phyloP scores from a whole-genome alignment of 2,329 filamentous ascomycete species.

The Metarhizium sp. region DNA sequence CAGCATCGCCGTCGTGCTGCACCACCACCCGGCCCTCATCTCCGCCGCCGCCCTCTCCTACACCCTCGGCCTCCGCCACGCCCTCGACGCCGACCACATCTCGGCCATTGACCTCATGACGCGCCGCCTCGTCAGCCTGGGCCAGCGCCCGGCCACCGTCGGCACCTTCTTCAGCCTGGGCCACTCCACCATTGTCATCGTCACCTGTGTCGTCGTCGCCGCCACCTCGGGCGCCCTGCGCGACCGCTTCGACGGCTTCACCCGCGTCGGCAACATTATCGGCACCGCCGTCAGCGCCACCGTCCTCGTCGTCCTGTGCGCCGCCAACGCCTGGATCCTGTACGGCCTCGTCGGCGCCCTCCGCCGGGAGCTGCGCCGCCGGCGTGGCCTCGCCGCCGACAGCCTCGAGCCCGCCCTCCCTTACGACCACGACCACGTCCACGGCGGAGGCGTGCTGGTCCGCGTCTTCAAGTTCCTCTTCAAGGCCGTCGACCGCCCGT shows the following conservation, averaged over 20 bases:
- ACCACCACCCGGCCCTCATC: conserved; percentile 52
- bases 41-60: conserved; percentile 79
- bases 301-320: conserved; percentile 72
- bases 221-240: conserved; percentile 80
- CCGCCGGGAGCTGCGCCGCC: conserved; percentile 42
- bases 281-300: conserved; percentile 79
- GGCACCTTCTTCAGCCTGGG: conserved; percentile 92
- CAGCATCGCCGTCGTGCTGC: conserved; percentile 41
- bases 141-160: conserved; percentile 80
- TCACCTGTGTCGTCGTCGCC: conserved; percentile 86
- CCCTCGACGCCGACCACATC: conserved; percentile 91
- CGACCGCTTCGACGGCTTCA: conserved; percentile 71
- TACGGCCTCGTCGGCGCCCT: conserved; percentile 66
- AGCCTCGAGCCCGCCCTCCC: conserved; percentile 13
- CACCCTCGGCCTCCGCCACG: conserved; percentile 82
- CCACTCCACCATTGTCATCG: conserved; percentile 84
- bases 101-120: conserved; percentile 91
- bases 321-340: conserved; percentile 80
- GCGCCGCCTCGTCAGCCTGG: conserved; percentile 73
- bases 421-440: conserved; percentile 52
- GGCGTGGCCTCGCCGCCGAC: conserved; percentile 18
- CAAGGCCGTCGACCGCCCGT: conserved; percentile 62
- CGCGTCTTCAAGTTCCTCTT: conserved; percentile 67
- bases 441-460: conserved; percentile 69
- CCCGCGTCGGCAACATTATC: conserved; percentile 74